Evolutionary conservation across 2,329 filamentous ascomycete species (phyloP).

Genomic region (Cercospora zeae-maydis): DNA sequence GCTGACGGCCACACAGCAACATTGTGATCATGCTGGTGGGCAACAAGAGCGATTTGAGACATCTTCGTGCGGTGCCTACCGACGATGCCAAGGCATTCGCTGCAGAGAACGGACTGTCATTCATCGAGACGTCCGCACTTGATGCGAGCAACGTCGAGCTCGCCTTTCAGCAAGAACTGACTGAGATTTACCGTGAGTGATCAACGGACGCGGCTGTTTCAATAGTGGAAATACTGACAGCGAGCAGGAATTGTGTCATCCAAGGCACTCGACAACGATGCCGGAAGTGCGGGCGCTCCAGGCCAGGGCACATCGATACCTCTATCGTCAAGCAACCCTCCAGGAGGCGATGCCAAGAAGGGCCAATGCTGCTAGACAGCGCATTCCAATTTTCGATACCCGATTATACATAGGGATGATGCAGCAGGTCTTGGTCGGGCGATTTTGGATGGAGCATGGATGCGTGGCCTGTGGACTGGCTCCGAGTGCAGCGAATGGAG

Average conservation of each 20-base stretch:
- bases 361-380: conserved; percentile 65
- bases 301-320: conserved; percentile 69
- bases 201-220: not conserved
- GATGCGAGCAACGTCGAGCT: conserved; percentile 99
- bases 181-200: conserved; percentile 82
- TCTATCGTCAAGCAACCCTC: conserved; percentile 81
- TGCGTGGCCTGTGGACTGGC: conserved; percentile 13
- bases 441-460: conserved; percentile 12
- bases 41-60: conserved; percentile 99
- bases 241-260: conserved; percentile 78
- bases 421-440: conserved; percentile 11
- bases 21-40: conserved; percentile 99
- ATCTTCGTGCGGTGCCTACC: conserved; percentile 92
- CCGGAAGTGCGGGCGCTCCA: conserved; percentile 42
- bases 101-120: conserved; percentile 59
- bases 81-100: conserved; percentile 98
- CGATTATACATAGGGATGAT: conserved; percentile 8
- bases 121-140: conserved; percentile 98
- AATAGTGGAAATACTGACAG: not conserved
- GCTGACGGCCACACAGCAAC: conserved; percentile 69
- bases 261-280: conserved; percentile 83
- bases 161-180: conserved; percentile 78
- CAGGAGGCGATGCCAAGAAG: conserved; percentile 73
- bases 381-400: conserved; percentile 10
- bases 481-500: conserved; percentile 8